Base-by-base conservation (phyloP, 129 eudicot species). In the Calendula officinalis region DNA sequence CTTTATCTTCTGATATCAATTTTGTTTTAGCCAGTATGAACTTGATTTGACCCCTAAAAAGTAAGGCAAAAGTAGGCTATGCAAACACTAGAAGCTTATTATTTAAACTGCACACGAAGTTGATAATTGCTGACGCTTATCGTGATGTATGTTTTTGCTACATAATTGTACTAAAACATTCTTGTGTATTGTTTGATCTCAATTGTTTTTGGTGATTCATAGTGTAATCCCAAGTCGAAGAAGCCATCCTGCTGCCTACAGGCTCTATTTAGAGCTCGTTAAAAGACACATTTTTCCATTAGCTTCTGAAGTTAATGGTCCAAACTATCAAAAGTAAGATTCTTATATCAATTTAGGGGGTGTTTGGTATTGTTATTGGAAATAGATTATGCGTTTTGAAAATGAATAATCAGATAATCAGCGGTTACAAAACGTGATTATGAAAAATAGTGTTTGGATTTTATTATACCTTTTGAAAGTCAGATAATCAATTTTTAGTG, bases 261-360 rank as follows among this genome's bases (percentile, higher is more conserved):
- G 98, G 78, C 86, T 92, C 51, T 92, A 85, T 68, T 61, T 92
- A 82, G 98, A 88, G 77, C 89, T 92, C 47, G 78, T 88, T 16
- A 92, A 71, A 60, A 85, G 96, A 80, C 88, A 88, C 70, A 78
- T 81, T 32, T 88, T 89, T 71, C 85, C 85, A 10, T 77, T 88
- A 75, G 81, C 86, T 65, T 79, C 89, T 67, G 83, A 78, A 36
- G 72, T 88, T 60, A 83, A 77, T 42, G 86, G 86, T 70, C 82
- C 84, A 32, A 79, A 81, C 38, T 77, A 88, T 85, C 83, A 70
- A 45, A 83, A 79, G 98, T 92, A 84, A 62, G 95, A 50, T 22
- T 74, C 36, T 50, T 49, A 38, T 56, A 13, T 57, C 49, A 41
- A 27, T 34, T n/a, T 54, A 39, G 30, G 30, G 30, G 1, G 30